Percentiles rank a stretch among this genome's conserved stretches.
Conservation (phyloP, 2,329 filamentous ascomycete species). For the Hymenotorrendiella dingleyae region DNA sequence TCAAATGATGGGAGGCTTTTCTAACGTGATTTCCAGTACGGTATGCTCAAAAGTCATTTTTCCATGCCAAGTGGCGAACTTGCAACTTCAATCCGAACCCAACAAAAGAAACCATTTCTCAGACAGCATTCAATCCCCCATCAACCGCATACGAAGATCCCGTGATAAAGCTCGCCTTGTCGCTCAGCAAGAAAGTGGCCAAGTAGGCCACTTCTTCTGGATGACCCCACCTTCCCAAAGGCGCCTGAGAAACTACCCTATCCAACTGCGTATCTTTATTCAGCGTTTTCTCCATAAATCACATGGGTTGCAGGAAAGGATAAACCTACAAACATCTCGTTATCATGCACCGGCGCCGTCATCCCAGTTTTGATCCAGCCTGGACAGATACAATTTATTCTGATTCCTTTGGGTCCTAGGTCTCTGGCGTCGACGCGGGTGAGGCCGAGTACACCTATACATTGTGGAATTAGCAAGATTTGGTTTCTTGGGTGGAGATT, state of each 20-base stretch:
- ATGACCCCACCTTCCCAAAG: conserved; percentile 14
- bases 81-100: no score
- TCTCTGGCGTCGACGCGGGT: conserved; percentile 30
- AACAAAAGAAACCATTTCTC: no score
- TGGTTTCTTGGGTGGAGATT: neutral
- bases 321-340: conserved; percentile 5
- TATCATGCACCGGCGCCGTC: conserved; percentile 2
- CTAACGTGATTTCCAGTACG: no score
- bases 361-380: conserved; percentile 21
- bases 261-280: conserved; percentile 8
- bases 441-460: conserved; percentile 30
- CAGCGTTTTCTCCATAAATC: neutral
- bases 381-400: conserved; percentile 22
- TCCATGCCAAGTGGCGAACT: no score
- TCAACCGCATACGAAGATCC: conserved; percentile 17
- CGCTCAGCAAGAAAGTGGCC: conserved; percentile 21
- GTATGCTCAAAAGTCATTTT: no score
- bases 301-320: no score
- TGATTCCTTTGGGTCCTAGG: conserved; percentile 15
- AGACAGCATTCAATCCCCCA: no score
- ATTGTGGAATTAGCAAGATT: no score
- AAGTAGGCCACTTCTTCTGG: conserved; percentile 18
- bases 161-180: conserved; percentile 21
- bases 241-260: conserved; percentile 6
- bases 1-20: no score